Base-by-base conservation (phyloP, 1,284 basidiomycete genomes). In the Inonotus hispidus region DNA sequence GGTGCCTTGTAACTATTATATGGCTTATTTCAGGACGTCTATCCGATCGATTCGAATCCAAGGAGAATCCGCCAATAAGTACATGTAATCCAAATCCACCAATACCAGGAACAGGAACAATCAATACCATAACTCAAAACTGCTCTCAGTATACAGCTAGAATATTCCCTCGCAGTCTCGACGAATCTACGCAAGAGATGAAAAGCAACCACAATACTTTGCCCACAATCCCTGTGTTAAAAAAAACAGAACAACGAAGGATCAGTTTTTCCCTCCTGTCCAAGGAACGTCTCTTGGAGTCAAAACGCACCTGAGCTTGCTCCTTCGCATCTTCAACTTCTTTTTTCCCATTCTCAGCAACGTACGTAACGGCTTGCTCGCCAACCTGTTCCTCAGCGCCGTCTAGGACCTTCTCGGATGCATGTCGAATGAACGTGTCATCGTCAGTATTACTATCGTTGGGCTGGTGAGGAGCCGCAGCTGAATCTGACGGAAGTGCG, bases 151-250 rank as follows among this genome's bases (percentile, higher is more conserved):
- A 32, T 8, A 32, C 32, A 32, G 3, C 32, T 32, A 8, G 32
- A 32, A 8, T 3, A 32, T 32, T 4, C 32, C 32, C 32, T 8
- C 8, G 3, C 8, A 16, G 8, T 25, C 19, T 7, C 21, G 47
- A 14, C 23, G 16, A 25, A 52, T 35, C 29, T 52, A 54, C 38
- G 53, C 16, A 10, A 54, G 53, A 13, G 58, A 61, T 25, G 59
- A 56, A 35, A 61, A 56, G 23, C 59, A 61, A 6, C 59, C 53
- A 41, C 52, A 61, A 21, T 39, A 61, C n/a, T 61, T 61, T 14
- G 53, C 52, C 59, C 59, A 61, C 35, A 46, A 27, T 25, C 59
- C 59, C 59, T 61, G 35, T 23, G n/a, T 23, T 5, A 38, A 59
- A 4, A 3, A 32, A 32, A 4, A 32, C 8, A 3, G 8, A 11